Percentiles rank a stretch among this genome's conserved stretches.
These are phyloP conservation scores for Inga laurina DNA, from an alignment of 306 rosid genomes.

Conservation along the genomic window DNA sequence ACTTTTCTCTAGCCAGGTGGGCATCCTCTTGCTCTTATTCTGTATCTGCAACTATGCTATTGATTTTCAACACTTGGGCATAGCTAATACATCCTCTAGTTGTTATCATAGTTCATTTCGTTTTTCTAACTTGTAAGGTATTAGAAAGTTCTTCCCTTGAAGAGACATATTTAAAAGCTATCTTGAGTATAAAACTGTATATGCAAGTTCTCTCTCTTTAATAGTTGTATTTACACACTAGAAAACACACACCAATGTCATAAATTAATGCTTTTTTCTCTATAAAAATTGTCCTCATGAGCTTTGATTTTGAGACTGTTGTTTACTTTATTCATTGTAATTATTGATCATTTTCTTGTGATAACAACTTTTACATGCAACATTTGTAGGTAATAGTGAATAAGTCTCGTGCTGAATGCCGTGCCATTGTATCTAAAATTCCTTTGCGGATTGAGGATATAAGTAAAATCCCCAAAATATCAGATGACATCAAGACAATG, in stretches of 20 bases:
- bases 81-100: background rate
- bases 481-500: slow-evolving; percentile 67
- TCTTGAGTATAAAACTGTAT: background rate
- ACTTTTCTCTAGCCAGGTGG: slow-evolving; percentile 85
- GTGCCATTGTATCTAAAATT: slow-evolving; percentile 60
- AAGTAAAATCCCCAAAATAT: slow-evolving; percentile 62
- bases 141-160: slow-evolving; percentile 14
- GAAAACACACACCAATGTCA: background rate
- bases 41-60: slow-evolving; percentile 22
- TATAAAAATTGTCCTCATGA: background rate
- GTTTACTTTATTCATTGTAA: background rate
- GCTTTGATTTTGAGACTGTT: slow-evolving; percentile 11
- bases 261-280: slow-evolving; percentile 24
- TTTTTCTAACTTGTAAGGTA: background rate
- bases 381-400: slow-evolving; percentile 74
- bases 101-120: background rate
- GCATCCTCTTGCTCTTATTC: background rate
- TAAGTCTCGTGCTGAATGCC: slow-evolving; percentile 88
- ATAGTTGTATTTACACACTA: background rate
- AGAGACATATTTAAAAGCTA: slow-evolving; percentile 28
- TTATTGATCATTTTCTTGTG: slow-evolving; percentile 6
- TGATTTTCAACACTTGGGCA: background rate
- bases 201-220: background rate
- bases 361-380: slow-evolving; percentile 5
- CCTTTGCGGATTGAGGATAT: slow-evolving; percentile 71